Percentiles rank a stretch among this genome's conserved stretches.
Evolutionary conservation across 1,284 basidiomycete species (phyloP).

Genomic region (Puccinia brachypodii): DNA sequence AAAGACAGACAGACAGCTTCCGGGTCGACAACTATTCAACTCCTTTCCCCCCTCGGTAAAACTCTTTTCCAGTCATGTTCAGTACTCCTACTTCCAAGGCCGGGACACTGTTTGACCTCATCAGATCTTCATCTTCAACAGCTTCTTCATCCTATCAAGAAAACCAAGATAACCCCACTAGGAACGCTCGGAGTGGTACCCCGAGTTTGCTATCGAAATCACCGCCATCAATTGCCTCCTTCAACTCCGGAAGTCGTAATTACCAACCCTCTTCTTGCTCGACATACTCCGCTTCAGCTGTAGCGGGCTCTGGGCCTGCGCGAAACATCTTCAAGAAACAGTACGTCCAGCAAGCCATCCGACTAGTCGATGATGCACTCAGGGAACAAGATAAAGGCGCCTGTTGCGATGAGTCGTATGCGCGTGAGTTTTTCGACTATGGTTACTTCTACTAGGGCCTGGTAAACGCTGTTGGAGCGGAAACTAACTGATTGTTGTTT

Average conservation of each 20-base stretch:
- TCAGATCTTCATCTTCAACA: conserved; percentile 7
- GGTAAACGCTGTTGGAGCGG: neutral
- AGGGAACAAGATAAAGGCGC: conserved; percentile 39
- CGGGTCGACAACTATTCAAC: neutral
- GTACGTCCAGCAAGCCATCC: conserved; percentile 36
- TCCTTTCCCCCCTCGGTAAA: neutral
- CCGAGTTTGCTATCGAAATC: conserved; percentile 5
- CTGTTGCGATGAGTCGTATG: conserved; percentile 23
- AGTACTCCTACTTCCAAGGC: conserved; percentile 11
- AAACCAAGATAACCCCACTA: neutral
- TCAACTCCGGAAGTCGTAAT: conserved; percentile 21
- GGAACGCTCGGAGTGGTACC: neutral
- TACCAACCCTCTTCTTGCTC: conserved; percentile 33
- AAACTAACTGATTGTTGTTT: neutral
- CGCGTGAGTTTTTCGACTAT: neutral
- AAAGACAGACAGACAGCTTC: neutral
- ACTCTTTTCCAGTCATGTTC: conserved; percentile 4
- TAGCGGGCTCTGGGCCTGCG: neutral
- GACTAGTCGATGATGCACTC: conserved; percentile 30
- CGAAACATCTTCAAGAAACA: conserved; percentile 20
- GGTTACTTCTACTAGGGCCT: neutral
- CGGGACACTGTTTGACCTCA: conserved; percentile 21
- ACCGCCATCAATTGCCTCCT: conserved; percentile 11
- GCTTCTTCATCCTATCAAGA: conserved; percentile 11
- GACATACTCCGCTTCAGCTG: conserved; percentile 19